phyloP scores from a whole-genome alignment of 345 rosid genomes.

The Populus alba region DNA sequence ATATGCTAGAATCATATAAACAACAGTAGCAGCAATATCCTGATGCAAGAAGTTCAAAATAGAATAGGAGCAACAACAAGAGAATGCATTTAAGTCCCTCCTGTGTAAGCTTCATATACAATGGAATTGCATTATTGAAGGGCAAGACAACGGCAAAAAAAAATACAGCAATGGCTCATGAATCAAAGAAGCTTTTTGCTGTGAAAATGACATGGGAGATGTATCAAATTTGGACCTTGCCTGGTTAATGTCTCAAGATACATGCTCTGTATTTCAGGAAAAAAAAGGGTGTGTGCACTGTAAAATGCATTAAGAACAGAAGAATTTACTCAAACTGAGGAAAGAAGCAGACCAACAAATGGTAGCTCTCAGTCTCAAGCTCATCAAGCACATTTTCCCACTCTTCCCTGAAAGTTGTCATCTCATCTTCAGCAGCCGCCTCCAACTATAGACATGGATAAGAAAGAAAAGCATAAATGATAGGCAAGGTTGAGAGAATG shows the following conservation, averaged over 20 bases:
- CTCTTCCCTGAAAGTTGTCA: conserved; percentile 71
- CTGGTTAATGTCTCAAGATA: not conserved
- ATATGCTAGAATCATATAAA: not conserved
- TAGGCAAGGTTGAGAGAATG: conserved; percentile 2
- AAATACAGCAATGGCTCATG: not conserved
- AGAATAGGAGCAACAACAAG: not conserved
- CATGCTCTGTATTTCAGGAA: not conserved
- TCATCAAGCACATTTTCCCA: conserved; percentile 91
- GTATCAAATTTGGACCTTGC: not conserved
- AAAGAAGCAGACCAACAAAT: conserved; percentile 78
- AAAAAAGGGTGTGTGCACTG: not conserved
- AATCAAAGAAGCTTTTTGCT: not conserved
- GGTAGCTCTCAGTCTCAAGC: conserved; percentile 84
- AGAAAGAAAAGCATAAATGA: conserved; percentile 16
- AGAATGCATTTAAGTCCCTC: not conserved
- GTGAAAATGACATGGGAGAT: not conserved
- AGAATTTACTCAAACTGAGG: conserved; percentile 20
- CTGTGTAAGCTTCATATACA: not conserved
- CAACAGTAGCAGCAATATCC: not conserved
- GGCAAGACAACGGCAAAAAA: not conserved
- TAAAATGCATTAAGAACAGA: conserved; percentile 22
- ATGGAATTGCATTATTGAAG: not conserved
- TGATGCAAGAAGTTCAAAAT: not conserved
- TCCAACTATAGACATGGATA: conserved; percentile 50
- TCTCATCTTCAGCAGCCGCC: conserved; percentile 72